Evolutionary conservation across 1,139 yeast species (phyloP).

Genomic region (Scheffersomyces stambukii): DNA sequence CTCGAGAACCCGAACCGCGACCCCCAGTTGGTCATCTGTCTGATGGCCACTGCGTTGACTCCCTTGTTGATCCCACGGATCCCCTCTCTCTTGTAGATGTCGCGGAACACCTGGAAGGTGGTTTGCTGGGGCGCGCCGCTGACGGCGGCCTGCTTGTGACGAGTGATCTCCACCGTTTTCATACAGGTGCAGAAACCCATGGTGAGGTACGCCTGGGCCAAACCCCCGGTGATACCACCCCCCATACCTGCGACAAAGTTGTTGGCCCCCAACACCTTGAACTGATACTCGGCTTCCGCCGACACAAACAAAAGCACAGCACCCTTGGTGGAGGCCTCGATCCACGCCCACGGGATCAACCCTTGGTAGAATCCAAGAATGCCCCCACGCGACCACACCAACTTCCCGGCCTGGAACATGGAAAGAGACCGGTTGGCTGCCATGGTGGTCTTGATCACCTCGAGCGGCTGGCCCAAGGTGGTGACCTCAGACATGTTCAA

Average conservation of each 20-base stretch:
- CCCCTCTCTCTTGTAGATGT: conserved; percentile 81
- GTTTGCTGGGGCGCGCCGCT: conserved; percentile 65
- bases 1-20: conserved; percentile 92
- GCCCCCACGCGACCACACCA: conserved; percentile 94
- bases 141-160: conserved; percentile 70
- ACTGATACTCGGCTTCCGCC: conserved; percentile 83
- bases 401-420: conserved; percentile 61
- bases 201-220: conserved; percentile 92
- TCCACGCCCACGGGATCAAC: conserved; percentile 99
- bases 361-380: conserved; percentile 91
- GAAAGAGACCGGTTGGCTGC: conserved; percentile 85
- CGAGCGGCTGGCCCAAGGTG: conserved; percentile 93
- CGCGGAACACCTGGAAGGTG: conserved; percentile 80
- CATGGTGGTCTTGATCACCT: conserved; percentile 95
- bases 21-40: conserved; percentile 99
- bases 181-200: conserved; percentile 98
- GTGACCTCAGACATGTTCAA: conserved; percentile 90
- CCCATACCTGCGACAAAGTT: conserved; percentile 84
- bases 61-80: conserved; percentile 94
- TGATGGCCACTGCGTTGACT: conserved; percentile 97
- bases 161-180: conserved; percentile 96
- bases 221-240: conserved; percentile 94
- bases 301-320: conserved; percentile 94
- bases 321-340: conserved; percentile 98
- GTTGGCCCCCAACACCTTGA: conserved; percentile 59